Percentiles rank a stretch among this genome's conserved stretches.
These are phyloP conservation scores for Gracilaria vermiculophylla DNA, from an alignment of 23 red algal species.

Conservation along the genomic window DNA sequence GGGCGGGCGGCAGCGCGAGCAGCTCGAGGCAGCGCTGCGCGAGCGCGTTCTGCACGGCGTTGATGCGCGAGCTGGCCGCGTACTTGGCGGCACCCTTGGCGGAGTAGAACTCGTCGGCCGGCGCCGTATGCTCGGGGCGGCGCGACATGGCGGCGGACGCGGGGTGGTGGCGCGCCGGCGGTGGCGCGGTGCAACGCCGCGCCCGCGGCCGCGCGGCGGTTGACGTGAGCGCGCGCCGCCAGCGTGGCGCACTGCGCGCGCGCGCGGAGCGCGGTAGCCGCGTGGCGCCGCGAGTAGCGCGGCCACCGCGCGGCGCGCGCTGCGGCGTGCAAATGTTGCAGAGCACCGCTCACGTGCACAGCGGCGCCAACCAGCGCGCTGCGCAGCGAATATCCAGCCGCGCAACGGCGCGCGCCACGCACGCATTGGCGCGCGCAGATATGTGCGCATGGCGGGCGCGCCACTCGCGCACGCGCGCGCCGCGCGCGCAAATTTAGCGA, in stretches of 20 bases:
- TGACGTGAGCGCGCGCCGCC: neutral
- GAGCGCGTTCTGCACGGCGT: constrained; percentile 73
- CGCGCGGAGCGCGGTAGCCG: too few relatives aligned
- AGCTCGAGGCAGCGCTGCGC: constrained; percentile 84
- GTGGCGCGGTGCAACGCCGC: too few relatives aligned
- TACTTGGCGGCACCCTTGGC: constrained; percentile 83
- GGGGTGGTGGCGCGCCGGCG: neutral
- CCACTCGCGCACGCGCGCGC: neutral
- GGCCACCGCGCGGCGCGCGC: too few relatives aligned
- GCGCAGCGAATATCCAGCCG: neutral
- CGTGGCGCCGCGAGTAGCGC: too few relatives aligned
- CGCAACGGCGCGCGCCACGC: neutral
- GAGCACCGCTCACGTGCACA: neutral
- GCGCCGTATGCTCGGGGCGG: constrained; percentile 85
- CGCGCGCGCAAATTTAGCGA: constrained; percentile 1
- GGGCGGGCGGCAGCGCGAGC: constrained; percentile 26
- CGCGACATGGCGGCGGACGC: neutral
- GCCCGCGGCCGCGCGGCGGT: too few relatives aligned
- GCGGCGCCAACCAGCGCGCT: neutral
- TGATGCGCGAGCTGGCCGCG: constrained; percentile 67
- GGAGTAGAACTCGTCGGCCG: constrained; percentile 84
- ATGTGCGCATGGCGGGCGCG: neutral
- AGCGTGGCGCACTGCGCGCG: too few relatives aligned
- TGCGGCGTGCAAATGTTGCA: neutral
- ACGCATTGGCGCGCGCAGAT: neutral